Evolutionary conservation across 495 filamentous ascomycete species (phyloP), one percentile per base, ranked within the genome.

Genomic region (Cenococcum geophilum): DNA sequence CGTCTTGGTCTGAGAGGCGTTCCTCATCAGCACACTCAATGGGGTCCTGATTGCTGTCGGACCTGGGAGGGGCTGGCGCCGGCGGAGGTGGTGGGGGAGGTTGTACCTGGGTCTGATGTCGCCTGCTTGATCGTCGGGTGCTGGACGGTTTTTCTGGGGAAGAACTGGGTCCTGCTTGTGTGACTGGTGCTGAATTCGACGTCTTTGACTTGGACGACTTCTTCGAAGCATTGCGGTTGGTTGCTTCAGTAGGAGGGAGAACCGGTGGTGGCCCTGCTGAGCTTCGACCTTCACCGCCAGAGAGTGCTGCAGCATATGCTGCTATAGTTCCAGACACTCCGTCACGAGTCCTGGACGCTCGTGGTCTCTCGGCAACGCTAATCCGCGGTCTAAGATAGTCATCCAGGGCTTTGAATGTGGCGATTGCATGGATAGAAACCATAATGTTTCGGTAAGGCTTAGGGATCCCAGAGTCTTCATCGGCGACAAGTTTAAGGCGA

Each of bases 351-450:
- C 87, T 81, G 25, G 85, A 79, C 9, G 76, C 78, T 55, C 86
- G 82, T 23, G 93, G 89, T 16, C 91, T 84, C 61, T 97, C 92
- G 0, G 89, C 84, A 21, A 95, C 66, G 66, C 78, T 89, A 57
- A 99, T 96, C 57, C 92, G 79, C 1, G 95, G 93, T 55, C 92
- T 85, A 47, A 99, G 78, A 75, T 97, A 99, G 71, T 99, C 95
- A 69, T 97, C 93, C 32, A 99, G 76, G 1, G 93, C 88, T 71
- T 97, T 97, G 75, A 99, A 97, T 0, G 91, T 96, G 9, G 95
- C 92, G 71, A 99, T 97, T 32, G 95, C 95, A 74, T 99, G 95
- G 62, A 99, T 97, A 5, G 91, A 92, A 16, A 99, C 92, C 86
- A 95, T 96, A 63, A 97, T 91, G 61, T 91, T 96, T 35, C 87